Base-by-base conservation (phyloP, 805 yeast genomes). In the Suhomyces sp. region DNA sequence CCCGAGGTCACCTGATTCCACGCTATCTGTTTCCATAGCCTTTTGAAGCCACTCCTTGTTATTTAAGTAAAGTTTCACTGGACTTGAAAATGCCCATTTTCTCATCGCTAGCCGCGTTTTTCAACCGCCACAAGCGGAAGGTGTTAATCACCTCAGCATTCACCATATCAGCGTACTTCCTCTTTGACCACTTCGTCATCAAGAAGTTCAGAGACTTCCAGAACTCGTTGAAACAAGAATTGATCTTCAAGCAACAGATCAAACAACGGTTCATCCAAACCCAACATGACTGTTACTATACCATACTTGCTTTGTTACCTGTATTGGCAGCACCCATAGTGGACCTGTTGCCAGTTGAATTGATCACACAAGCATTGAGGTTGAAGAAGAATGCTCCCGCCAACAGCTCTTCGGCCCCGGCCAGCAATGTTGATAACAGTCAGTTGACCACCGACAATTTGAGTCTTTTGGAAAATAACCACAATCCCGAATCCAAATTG, bases 191-290 rank as follows among this genome's bases (percentile, higher is more conserved):
- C 34, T 62, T 67, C 44, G 56, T 68, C 18, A 50, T 68, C 40
- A 57, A 57, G 44, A 59, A 60, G 38, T 54, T 68, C 36, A 55
- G 65, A 34, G 53, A 62, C 47, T 65, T 66, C 48, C 72, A 67
- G 42, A 58, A 62, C 36, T 49, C 66, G 4, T 51, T 68, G 43
- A 55, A 47, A 34, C 70, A 68, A 43, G 74, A 68, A 39, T 53
- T 65, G 33, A 56, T 60, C 32, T 64, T 66, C 36, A 65, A 67
- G 48, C 69, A 66, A 42, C 74, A 68, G 40, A 83, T 90, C 40
- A 81, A 81, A 47, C 72, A 93, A 47, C 67, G 97, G 39, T 91
- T 88, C 51, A 79, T 83, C 33, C 96, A 88, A 65, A 91, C 96
- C 8, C 97, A 90, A 53, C 81, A 81, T 47, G 98, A 91, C 59